phyloP scores from a whole-genome alignment of 2,329 filamentous ascomycete genomes.

The Juglanconis sp. region DNA sequence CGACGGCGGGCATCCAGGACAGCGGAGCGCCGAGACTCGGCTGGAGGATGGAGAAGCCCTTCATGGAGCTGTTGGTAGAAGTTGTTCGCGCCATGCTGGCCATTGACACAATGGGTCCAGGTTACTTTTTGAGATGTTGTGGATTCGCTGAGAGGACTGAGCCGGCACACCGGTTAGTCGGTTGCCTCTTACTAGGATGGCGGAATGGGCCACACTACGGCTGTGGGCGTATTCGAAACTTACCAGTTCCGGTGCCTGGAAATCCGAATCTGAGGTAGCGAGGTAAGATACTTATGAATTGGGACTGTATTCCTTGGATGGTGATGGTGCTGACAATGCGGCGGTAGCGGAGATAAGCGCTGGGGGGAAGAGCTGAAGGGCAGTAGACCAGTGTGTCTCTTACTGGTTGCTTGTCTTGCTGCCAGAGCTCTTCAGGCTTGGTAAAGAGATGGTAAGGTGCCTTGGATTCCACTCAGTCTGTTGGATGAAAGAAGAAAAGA shows the following conservation, averaged over 20 bases:
- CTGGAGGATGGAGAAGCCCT: conserved; percentile 61
- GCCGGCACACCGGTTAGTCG: not conserved
- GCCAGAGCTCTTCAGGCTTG: conserved; percentile 10
- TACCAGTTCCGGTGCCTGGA: not conserved
- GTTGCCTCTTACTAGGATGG: not conserved
- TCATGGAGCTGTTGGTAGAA: conserved; percentile 29
- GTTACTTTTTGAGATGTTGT: not conserved
- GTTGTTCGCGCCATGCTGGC: conserved; percentile 34
- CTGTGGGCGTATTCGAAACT: not conserved
- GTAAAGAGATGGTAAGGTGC: not conserved
- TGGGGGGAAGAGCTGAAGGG: conserved; percentile 7
- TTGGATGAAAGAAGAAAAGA: not conserved
- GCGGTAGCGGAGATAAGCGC: conserved; percentile 11
- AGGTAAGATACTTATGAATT: not conserved
- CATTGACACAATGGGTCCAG: conserved; percentile 23
- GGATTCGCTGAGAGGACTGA: not conserved
- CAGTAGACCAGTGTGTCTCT: conserved; percentile 1
- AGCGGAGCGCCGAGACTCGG: conserved; percentile 53
- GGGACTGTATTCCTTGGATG: not conserved
- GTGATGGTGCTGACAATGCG: not conserved
- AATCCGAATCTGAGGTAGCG: not conserved
- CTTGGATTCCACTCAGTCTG: not conserved
- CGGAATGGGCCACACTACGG: not conserved
- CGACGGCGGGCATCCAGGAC: conserved; percentile 65
- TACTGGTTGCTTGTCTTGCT: conserved; percentile 12